Percentiles rank a stretch among this genome's conserved stretches.
Evolutionary conservation across 2,329 filamentous ascomycete genomes (phyloP).

Genomic region (Cadophora gregata): DNA sequence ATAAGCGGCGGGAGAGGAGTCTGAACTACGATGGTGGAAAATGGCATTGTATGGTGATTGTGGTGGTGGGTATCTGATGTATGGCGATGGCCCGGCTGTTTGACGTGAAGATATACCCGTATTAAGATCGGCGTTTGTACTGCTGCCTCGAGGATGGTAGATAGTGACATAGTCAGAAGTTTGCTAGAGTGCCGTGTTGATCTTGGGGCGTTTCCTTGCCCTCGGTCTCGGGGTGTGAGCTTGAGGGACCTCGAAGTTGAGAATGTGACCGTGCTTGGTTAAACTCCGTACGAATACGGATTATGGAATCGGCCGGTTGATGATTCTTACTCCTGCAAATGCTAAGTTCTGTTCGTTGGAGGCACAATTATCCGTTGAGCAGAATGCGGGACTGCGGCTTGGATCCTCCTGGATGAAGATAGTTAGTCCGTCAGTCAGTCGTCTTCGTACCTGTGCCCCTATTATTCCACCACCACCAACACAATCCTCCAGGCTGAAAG

Average conservation of each 20-base stretch:
- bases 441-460: neutral
- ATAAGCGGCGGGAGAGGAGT: too few relatives aligned
- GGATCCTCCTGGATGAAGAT: neutral
- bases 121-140: neutral
- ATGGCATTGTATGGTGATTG: neutral
- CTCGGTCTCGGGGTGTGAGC: neutral
- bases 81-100: neutral
- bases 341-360: neutral
- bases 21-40: neutral
- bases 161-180: neutral
- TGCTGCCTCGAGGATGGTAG: neutral
- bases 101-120: neutral
- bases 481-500: constrained; percentile 2
- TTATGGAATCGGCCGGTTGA: neutral
- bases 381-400: neutral
- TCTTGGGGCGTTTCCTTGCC: neutral
- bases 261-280: too few relatives aligned
- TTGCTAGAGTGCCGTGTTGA: neutral
- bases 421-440: neutral
- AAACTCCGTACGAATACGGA: too few relatives aligned
- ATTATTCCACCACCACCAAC: neutral
- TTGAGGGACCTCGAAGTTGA: neutral
- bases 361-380: neutral
- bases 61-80: neutral
- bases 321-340: neutral